Evolutionary conservation across 331 rosid genomes (phyloP).

Genomic region (Stylosanthes scabra): DNA sequence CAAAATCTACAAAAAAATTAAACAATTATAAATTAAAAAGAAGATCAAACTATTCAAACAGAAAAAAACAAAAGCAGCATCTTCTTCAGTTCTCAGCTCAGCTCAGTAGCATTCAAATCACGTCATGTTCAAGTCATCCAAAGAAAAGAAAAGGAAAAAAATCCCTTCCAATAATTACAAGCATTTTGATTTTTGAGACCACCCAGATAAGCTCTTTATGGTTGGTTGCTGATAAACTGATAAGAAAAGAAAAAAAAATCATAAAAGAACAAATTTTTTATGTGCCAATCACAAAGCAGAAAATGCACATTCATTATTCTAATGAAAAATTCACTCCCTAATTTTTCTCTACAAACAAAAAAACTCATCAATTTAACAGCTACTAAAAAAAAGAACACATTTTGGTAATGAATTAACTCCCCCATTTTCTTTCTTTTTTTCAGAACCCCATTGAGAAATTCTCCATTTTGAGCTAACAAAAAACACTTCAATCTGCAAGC

Average conservation of each 20-base stretch:
- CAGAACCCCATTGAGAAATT: not conserved
- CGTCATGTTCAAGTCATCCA: slow-evolving; percentile 37
- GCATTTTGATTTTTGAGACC: slow-evolving; percentile 30
- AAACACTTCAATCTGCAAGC: slow-evolving; percentile 13
- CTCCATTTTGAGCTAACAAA: not conserved
- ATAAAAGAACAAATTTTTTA: slow-evolving; percentile 32
- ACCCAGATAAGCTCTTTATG: slow-evolving; percentile 35
- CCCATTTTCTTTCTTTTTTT: slow-evolving; percentile 8
- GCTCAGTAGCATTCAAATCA: slow-evolving; percentile 44
- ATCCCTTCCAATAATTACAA: slow-evolving; percentile 45
- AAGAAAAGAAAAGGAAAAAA: not conserved
- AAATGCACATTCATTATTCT: too few relatives aligned
- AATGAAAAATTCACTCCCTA: too few relatives aligned
- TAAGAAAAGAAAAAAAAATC: slow-evolving; percentile 26
- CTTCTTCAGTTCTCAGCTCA: slow-evolving; percentile 7
- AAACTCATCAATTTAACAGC: too few relatives aligned
- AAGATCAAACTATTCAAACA: slow-evolving; percentile 42
- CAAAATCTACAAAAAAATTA: slow-evolving; percentile 40
- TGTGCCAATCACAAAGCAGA: too few relatives aligned
- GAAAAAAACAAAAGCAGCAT: slow-evolving; percentile 43
- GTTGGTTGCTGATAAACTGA: slow-evolving; percentile 39
- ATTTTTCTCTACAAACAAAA: too few relatives aligned
- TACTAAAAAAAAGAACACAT: not conserved
- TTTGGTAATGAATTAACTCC: slow-evolving; percentile 4
- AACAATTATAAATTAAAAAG: not conserved